Base-by-base conservation (phyloP, 345 rosid species). In the Hibiscus tridactylites region DNA sequence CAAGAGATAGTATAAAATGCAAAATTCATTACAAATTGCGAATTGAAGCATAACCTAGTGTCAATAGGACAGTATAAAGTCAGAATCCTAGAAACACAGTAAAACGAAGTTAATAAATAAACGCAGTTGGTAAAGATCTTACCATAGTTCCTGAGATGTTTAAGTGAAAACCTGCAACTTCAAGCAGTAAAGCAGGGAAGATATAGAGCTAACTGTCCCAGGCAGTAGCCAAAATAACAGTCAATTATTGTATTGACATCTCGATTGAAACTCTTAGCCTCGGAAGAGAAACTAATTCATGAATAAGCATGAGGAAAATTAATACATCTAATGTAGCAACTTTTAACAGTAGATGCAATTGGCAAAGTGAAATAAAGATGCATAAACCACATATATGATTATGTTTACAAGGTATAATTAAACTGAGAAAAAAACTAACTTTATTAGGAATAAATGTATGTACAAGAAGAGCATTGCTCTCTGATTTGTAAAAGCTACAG, bases 401-500 rank as follows among this genome's bases (percentile, higher is more conserved):
- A 52, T 12, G 71, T 46, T 57, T 9, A 46, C 61, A 63, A 39
- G 50, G 16, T 16, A 39, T 37, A 53, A 70, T 60, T 65, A 53
- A 68, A 70, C 65, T 52, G 85, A 80, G 44, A 31, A 77, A 81
- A 67, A 82, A 81, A 78, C 82, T 84, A 74, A 79, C 84, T 79
- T 88, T 87, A 90, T 91, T 83, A 67, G 80, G 81, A 82, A 87
- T 75, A 76, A 84, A 86, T 82, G 89, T 87, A 89, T 95, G 84
- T 92, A 95, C 97, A 95, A 71, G 88, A 81, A 83, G 52, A 35
- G 81, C 82, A 79, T 78, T 78, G 83, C 82, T 76, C 84, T 84
- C 83, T 84, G 85, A 80, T 82, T 49, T 80, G 82, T 81, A 83
- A 75, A 76, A 83, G 82, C 85, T 86, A 81, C 85, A 82, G 79